Conservation (phyloP, 2,329 filamentous ascomycete genomes). For the Neonectria sp. region DNA sequence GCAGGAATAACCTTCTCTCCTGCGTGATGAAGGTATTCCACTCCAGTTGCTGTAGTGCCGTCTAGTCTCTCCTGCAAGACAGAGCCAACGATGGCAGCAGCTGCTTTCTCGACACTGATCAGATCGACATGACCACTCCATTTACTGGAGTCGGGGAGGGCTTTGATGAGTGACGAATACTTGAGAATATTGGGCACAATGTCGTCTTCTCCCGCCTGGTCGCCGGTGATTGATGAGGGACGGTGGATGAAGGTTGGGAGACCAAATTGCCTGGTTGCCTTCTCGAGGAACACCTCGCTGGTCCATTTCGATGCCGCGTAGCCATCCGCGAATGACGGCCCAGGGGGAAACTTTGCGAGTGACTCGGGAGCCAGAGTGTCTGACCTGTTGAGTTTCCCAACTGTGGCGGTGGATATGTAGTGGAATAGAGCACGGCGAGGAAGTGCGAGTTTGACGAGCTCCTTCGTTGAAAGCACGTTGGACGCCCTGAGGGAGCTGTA, state of each 20-base stretch:
- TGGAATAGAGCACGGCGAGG: conserved; percentile 51
- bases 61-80: too few species aligned
- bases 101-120: too few species aligned
- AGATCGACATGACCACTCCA: too few species aligned
- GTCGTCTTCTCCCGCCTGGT: too few species aligned
- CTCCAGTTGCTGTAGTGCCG: too few species aligned
- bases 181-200: too few species aligned
- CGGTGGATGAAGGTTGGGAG: conserved; percentile 34
- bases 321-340: conserved; percentile 39
- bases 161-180: too few species aligned
- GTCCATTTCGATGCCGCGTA: conserved; percentile 55
- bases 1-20: too few species aligned
- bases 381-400: background rate
- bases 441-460: conserved; percentile 37
- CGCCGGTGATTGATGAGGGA: too few species aligned
- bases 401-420: conserved; percentile 50
- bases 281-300: conserved; percentile 50
- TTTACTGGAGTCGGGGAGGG: too few species aligned
- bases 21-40: too few species aligned
- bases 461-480: conserved; percentile 51
- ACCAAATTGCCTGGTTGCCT: conserved; percentile 22
- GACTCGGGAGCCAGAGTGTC: conserved; percentile 6
- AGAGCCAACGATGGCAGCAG: too few species aligned
- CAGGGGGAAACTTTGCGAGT: conserved; percentile 8
- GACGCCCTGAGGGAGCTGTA: conserved; percentile 47